Evolutionary conservation across 2,329 filamentous ascomycete genomes (phyloP).

Genomic region (Capronia americana): DNA sequence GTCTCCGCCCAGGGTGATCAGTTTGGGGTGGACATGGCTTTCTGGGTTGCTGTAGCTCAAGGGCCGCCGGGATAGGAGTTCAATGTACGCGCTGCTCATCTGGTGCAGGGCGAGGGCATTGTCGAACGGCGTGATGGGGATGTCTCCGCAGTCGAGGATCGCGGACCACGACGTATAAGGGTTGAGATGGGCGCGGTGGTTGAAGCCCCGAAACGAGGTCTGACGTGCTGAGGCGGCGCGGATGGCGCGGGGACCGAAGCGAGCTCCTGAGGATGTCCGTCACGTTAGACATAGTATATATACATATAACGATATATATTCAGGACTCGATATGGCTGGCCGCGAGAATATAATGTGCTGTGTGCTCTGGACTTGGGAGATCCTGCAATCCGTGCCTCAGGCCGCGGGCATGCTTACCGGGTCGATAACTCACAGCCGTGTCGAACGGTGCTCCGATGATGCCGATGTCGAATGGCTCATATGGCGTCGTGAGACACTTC

Average conservation of each 20-base stretch:
- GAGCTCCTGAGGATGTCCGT: constrained; percentile 57
- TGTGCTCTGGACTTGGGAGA: not conserved
- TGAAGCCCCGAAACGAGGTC: constrained; percentile 79
- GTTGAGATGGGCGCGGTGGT: constrained; percentile 80
- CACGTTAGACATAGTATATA: constrained; percentile 12
- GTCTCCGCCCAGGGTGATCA: constrained; percentile 75
- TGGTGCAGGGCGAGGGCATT: constrained; percentile 80
- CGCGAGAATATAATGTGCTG: not conserved
- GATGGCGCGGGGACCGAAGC: constrained; percentile 88
- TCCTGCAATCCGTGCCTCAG: not conserved
- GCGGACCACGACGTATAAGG: constrained; percentile 80
- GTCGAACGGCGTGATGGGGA: constrained; percentile 85
- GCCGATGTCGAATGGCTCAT: constrained; percentile 71
- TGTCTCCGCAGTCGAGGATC: constrained; percentile 88
- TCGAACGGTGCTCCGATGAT: constrained; percentile 77
- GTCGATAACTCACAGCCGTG: constrained; percentile 73
- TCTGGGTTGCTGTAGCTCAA: constrained; percentile 45
- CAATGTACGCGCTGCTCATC: constrained; percentile 80
- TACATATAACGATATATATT: too few relatives aligned
- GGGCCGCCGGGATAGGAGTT: constrained; percentile 62
- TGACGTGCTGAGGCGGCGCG: constrained; percentile 82
- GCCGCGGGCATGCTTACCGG: constrained; percentile 55
- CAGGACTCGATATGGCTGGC: not conserved
- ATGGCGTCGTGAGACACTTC: constrained; percentile 71
- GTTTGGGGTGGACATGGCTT: constrained; percentile 51